Evolutionary conservation across 2,329 filamentous ascomycete genomes (phyloP).

Genomic region (Fusarium sp.): DNA sequence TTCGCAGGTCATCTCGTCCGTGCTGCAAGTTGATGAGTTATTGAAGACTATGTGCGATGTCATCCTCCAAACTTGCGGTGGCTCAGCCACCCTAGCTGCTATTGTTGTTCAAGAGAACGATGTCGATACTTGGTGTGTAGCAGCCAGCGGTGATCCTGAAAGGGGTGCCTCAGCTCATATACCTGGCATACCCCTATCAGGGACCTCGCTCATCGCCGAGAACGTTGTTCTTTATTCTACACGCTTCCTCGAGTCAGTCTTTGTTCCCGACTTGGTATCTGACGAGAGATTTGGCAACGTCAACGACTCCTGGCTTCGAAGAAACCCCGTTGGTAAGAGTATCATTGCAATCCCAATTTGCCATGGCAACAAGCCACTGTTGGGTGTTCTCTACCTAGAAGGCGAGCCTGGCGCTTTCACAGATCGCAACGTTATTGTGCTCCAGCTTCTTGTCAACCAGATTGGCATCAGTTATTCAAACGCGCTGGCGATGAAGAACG

Average conservation of each 20-base stretch:
- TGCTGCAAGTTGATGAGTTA: constrained; percentile 79
- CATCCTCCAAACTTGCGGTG: constrained; percentile 81
- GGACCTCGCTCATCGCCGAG: constrained; percentile 77
- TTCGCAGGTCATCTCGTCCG: constrained; percentile 83
- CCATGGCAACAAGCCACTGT: constrained; percentile 76
- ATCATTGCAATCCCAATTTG: constrained; percentile 85
- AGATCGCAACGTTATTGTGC: constrained; percentile 75
- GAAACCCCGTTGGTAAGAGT: constrained; percentile 77
- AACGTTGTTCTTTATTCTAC: constrained; percentile 83
- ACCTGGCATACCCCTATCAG: constrained; percentile 72
- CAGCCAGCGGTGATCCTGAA: constrained; percentile 80
- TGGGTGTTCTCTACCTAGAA: constrained; percentile 83
- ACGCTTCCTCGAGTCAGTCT: constrained; percentile 80
- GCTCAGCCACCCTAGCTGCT: constrained; percentile 76
- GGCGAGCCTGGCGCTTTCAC: constrained; percentile 81
- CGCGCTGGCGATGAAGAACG: constrained; percentile 74
- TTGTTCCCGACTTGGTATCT: constrained; percentile 77
- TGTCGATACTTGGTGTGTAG: constrained; percentile 75
- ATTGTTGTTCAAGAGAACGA: constrained; percentile 80
- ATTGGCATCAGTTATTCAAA: constrained; percentile 80
- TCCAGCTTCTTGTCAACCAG: constrained; percentile 81
- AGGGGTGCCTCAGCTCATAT: constrained; percentile 75
- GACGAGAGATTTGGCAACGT: constrained; percentile 86
- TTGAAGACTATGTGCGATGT: constrained; percentile 86
- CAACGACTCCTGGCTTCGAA: constrained; percentile 74